A percentile compares a stretch with the other conserved stretches of the same genome.
These are phyloP conservation scores for Pholiota molesta DNA, from an alignment of 768 basidiomycete species.

Conservation along the genomic window DNA sequence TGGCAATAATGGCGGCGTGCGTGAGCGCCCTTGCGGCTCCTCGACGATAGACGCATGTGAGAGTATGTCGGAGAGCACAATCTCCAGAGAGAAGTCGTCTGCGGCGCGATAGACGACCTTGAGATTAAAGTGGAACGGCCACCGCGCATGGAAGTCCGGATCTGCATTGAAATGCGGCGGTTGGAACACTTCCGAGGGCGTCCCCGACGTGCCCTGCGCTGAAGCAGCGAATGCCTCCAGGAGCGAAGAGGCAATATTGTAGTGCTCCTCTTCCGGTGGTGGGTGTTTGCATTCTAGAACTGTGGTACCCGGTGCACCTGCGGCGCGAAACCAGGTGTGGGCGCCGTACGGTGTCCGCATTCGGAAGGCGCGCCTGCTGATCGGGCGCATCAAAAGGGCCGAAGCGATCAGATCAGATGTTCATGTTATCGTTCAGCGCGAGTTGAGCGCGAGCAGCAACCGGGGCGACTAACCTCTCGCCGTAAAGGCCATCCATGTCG, in stretches of 20 bases:
- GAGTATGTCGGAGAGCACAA: neutral
- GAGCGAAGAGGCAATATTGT: too few relatives aligned
- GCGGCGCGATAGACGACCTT: neutral
- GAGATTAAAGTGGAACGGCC: constrained; percentile 2
- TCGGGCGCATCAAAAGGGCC: too few relatives aligned
- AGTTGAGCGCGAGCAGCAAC: neutral
- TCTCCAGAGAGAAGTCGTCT: constrained; percentile 1
- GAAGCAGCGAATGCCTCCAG: too few relatives aligned
- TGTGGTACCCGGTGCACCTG: neutral
- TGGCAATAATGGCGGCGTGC: constrained; percentile 1
- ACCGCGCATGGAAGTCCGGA: neutral
- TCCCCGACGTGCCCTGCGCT: neutral
- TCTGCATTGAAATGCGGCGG: constrained; percentile 3
- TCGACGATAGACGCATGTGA: neutral
- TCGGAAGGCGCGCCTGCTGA: neutral
- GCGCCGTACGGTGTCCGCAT: constrained; percentile 9
- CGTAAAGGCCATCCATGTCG: neutral
- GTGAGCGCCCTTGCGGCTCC: neutral
- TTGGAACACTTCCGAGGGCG: neutral
- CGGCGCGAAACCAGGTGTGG: constrained; percentile 1
- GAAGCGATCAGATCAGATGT: too few relatives aligned
- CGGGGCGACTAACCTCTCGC: neutral
- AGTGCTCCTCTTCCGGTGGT: neutral
- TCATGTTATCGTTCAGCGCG: too few relatives aligned
- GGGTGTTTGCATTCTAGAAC: neutral